Evolutionary conservation across 345 rosid species (phyloP).

Genomic region (Microthlaspi erraticum): DNA sequence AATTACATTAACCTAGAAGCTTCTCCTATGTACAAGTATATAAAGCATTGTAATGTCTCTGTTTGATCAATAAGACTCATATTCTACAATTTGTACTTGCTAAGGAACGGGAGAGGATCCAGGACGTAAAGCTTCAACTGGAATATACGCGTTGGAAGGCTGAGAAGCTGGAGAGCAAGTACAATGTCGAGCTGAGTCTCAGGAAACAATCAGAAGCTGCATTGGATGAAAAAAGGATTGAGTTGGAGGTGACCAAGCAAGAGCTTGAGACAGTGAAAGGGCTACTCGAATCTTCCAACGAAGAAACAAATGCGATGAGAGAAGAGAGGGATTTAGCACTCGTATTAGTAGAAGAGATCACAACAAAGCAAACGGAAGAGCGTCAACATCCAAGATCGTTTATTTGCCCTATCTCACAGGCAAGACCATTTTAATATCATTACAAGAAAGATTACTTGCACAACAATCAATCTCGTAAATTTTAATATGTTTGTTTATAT

Average conservation of each 20-base stretch:
- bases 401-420: conserved; percentile 51
- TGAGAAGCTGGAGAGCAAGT: too few relatives aligned
- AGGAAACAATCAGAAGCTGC: conserved; percentile 43
- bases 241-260: too few relatives aligned
- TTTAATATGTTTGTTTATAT: neutral
- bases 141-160: too few relatives aligned
- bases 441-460: neutral
- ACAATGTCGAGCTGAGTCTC: too few relatives aligned
- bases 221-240: too few relatives aligned
- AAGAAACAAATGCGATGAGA: conserved; percentile 47
- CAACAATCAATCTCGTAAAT: neutral
- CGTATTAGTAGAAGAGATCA: conserved; percentile 40
- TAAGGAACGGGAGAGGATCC: too few relatives aligned
- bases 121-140: too few relatives aligned
- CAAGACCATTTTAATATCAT: neutral
- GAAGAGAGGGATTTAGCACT: conserved; percentile 43
- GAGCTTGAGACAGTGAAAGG: conserved; percentile 25
- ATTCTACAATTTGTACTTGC: too few relatives aligned
- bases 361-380: conserved; percentile 36
- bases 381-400: conserved; percentile 43
- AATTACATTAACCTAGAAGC: too few relatives aligned
- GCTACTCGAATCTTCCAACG: conserved; percentile 30
- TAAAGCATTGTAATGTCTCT: too few relatives aligned
- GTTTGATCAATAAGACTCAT: too few relatives aligned
- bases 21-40: too few relatives aligned